Base-by-base conservation (phyloP, 75 land plant genomes). In the Pinus taeda region DNA sequence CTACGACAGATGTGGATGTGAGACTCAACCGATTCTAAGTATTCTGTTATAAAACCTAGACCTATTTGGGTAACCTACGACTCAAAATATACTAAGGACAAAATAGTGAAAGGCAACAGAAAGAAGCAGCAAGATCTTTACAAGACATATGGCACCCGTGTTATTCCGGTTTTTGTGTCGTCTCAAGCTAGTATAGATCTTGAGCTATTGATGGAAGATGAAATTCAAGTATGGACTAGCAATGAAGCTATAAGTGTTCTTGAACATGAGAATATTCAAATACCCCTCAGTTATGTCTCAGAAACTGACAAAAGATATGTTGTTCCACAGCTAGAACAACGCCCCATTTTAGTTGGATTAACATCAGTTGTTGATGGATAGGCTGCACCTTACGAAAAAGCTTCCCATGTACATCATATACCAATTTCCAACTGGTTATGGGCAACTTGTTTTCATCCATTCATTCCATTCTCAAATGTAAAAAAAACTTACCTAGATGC, bases 401-500 rank as follows among this genome's bases (percentile, higher is more conserved):
- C 95, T 61, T 94, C 99, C 21, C 91, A 90, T 83, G 79, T 97
- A 26, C 98, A 97, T 85, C 91, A 91, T 65, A 83, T 98, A 57
- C 94, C 99, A 61, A 59, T 97, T 74, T 78, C 90, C n/a, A 89
- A 93, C 72, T 97, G 99, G 99, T 90, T 97, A 36, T 97, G 93
- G 99, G 93, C 91, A n/a, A 73, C 88, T 56, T 98, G 99, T 29
- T 97, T 95, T 80, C 99, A 97, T 84, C 99, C 99, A 30, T 97
- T 93, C 83, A 98, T 98, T 73, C 99, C 99, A 57, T 97, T 97
- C 83, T 90, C 99, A 6, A 97, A 97, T 84, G 77, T 89, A 61
- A 88, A 98, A 57, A 82, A 79, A 71, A 83, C n/a, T 97, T 60
- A 97, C 98, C 83, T 85, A 91, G 78, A 84, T 95, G 88, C 92